phyloP scores from a whole-genome alignment of 306 rosid genomes.

The Vicia villosa region DNA sequence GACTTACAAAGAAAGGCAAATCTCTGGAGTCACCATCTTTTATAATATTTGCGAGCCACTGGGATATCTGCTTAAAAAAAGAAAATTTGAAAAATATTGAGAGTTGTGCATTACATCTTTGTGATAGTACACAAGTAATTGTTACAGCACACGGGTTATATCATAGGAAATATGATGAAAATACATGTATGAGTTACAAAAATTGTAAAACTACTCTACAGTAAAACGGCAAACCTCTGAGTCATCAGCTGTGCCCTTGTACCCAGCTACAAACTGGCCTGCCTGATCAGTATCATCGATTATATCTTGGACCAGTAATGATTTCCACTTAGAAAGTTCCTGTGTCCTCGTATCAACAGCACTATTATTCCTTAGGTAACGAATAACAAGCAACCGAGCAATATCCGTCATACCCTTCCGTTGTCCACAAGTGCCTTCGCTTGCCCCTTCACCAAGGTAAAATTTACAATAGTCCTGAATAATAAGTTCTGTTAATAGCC shows the following conservation, averaged over 20 bases:
- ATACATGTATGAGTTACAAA: conserved; percentile 6
- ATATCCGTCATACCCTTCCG: conserved; percentile 61
- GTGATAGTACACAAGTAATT: conserved; percentile 8
- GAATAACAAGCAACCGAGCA: conserved; percentile 71
- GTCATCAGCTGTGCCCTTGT: conserved; percentile 70
- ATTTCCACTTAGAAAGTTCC: conserved; percentile 48
- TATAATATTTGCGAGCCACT: conserved; percentile 78
- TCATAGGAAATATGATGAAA: conserved; percentile 8
- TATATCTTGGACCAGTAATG: conserved; percentile 43
- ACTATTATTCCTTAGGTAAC: conserved; percentile 70
- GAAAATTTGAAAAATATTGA: background rate
- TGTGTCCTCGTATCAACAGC: conserved; percentile 48
- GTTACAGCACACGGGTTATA: background rate
- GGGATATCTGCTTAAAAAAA: conserved; percentile 54
- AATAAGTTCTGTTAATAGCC: conserved; percentile 26
- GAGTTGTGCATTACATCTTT: conserved; percentile 8
- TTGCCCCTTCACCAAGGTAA: conserved; percentile 70
- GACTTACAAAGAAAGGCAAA: conserved; percentile 81
- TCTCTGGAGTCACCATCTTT: conserved; percentile 86
- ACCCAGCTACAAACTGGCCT: conserved; percentile 86
- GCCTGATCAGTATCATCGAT: conserved; percentile 70
- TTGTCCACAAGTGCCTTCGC: conserved; percentile 82
- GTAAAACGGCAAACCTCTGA: conserved; percentile 56
- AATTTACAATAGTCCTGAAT: conserved; percentile 76
- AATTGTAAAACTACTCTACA: conserved; percentile 23